Percentiles rank a stretch among this genome's conserved stretches.
Conservation (phyloP, 805 yeast species). For the Kazachstania taianensis region DNA sequence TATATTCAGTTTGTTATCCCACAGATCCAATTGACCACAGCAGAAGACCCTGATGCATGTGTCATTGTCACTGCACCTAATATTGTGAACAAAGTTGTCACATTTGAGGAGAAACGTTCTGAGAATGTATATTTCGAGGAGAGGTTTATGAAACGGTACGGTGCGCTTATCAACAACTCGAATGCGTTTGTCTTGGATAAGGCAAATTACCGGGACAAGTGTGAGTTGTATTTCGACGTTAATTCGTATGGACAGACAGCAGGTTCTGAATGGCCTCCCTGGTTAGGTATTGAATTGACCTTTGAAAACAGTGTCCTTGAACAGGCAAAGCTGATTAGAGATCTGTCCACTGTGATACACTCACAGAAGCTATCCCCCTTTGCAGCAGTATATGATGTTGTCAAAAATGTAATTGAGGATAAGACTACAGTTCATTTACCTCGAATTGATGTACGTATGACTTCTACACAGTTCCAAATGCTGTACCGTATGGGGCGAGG, state of each 20-base stretch:
- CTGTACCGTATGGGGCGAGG: conserved; percentile 53
- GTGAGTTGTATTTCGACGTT: conserved; percentile 36
- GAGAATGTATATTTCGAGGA: conserved; percentile 36
- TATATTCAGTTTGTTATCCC: conserved; percentile 65
- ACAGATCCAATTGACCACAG: conserved; percentile 62
- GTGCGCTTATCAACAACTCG: conserved; percentile 57
- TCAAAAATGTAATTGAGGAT: conserved; percentile 30
- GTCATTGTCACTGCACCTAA: conserved; percentile 64
- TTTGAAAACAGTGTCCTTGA: conserved; percentile 40
- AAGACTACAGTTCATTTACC: conserved; percentile 59
- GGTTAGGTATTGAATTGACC: conserved; percentile 68
- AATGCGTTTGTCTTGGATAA: conserved; percentile 59
- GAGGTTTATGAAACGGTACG: conserved; percentile 56
- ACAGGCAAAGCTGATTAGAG: conserved; percentile 47
- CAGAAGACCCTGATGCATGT: conserved; percentile 44
- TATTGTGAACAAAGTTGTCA: conserved; percentile 58
- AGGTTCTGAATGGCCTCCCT: conserved; percentile 69
- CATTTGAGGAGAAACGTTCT: conserved; percentile 42
- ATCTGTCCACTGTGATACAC: conserved; percentile 51
- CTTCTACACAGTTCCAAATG: conserved; percentile 63
- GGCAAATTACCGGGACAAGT: conserved; percentile 34
- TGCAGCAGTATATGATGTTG: conserved; percentile 27
- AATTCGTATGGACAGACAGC: conserved; percentile 50
- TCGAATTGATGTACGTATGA: conserved; percentile 52
- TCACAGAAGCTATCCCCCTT: conserved; percentile 45